phyloP scores from a whole-genome alignment of 2,329 filamentous ascomycete species.

The Colletotrichum costaricense region DNA sequence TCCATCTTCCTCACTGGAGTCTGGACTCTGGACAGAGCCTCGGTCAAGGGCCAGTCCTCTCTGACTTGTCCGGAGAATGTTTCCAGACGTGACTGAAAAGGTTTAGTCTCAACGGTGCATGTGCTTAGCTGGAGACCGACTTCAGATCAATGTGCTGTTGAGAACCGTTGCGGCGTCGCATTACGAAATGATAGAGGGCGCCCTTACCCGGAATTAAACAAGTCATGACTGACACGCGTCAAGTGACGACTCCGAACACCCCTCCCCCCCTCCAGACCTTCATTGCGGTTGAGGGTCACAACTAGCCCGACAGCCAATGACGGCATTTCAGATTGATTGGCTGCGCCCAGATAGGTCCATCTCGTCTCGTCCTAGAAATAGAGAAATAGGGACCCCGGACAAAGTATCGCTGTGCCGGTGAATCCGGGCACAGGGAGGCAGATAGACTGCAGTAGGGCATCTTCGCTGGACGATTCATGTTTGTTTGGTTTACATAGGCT shows the following conservation, averaged over 20 bases:
- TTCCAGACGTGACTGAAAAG: too few species aligned
- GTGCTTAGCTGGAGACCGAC: too few species aligned
- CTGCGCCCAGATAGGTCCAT: conserved; percentile 1
- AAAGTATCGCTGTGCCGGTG: background rate
- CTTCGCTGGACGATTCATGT: background rate
- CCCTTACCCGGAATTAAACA: background rate
- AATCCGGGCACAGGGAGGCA: background rate
- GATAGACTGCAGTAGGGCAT: too few species aligned
- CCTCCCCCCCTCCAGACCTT: background rate
- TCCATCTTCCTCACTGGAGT: too few species aligned
- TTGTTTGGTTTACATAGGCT: background rate
- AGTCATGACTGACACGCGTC: background rate
- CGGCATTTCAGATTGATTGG: conserved; percentile 1
- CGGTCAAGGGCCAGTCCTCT: too few species aligned
- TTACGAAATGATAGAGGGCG: background rate
- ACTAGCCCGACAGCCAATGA: conserved; percentile 11
- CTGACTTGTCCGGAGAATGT: too few species aligned
- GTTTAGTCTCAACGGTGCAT: too few species aligned
- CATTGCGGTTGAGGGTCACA: background rate
- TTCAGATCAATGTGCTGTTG: too few species aligned
- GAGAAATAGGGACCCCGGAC: conserved; percentile 9
- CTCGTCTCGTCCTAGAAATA: background rate
- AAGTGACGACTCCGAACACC: background rate
- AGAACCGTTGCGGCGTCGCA: too few species aligned
- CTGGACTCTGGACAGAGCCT: too few species aligned